phyloP scores from a whole-genome alignment of 805 yeast genomes.

The Yamadazyma phyllophila region DNA sequence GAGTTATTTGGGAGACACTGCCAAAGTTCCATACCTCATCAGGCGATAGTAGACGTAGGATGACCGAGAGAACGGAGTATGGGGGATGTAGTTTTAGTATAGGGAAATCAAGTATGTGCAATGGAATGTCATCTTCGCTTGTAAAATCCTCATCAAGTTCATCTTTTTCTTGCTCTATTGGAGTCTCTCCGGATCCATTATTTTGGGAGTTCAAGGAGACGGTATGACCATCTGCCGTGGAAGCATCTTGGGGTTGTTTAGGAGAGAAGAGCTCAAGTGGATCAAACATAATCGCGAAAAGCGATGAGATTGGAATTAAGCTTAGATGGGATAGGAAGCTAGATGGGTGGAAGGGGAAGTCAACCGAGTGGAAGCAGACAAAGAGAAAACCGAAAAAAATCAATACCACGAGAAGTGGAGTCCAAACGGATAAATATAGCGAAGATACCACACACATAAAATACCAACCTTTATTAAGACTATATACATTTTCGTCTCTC shows the following conservation, averaged over 20 bases:
- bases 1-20: no score
- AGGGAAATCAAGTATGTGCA: constrained; percentile 64
- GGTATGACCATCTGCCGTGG: no score
- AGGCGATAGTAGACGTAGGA: constrained; percentile 50
- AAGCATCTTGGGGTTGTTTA: neutral
- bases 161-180: neutral
- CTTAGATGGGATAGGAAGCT: constrained; percentile 5
- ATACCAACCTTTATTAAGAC: no score
- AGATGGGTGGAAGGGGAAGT: neutral
- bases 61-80: constrained; percentile 36
- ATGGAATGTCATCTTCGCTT: constrained; percentile 24
- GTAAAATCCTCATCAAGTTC: constrained; percentile 12
- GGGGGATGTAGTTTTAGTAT: constrained; percentile 47
- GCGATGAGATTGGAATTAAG: neutral
- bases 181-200: neutral
- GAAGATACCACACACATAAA: neutral
- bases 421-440: neutral
- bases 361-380: neutral
- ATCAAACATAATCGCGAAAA: constrained; percentile 6
- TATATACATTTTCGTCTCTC: constrained; percentile 1
- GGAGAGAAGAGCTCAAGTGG: constrained; percentile 42
- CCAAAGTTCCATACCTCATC: constrained; percentile 52
- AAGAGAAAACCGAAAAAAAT: neutral
- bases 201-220: no score
- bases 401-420: neutral